phyloP scores from a whole-genome alignment of 2,329 filamentous ascomycete genomes.

The Aureobasidium uvarum region DNA sequence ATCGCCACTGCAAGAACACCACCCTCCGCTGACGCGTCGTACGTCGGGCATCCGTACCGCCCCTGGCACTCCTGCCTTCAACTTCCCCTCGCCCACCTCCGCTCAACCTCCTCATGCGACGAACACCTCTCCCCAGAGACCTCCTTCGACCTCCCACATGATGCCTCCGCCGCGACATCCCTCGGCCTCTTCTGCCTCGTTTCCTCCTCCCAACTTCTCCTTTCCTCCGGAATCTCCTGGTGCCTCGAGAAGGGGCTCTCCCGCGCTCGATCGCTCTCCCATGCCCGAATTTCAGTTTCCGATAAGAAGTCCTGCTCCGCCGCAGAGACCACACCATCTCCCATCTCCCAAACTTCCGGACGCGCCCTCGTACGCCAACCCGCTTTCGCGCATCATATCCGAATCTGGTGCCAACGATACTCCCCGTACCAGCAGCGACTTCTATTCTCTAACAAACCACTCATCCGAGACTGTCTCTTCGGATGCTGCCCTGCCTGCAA shows the following conservation, averaged over 20 bases:
- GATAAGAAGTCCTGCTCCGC: constrained; percentile 6
- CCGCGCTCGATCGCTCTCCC: constrained; percentile 5
- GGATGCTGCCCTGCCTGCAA: constrained; percentile 54
- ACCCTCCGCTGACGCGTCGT: constrained; percentile 37
- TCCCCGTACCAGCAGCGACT: constrained; percentile 87
- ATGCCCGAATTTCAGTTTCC: constrained; percentile 37
- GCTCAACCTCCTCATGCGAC: background rate
- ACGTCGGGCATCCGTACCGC: constrained; percentile 33
- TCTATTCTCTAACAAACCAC: constrained; percentile 92
- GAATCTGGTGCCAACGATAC: constrained; percentile 74
- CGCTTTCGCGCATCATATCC: constrained; percentile 69
- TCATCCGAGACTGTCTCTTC: constrained; percentile 91
- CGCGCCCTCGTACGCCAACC: constrained; percentile 39
- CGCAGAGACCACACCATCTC: background rate
- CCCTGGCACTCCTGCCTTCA: constrained; percentile 27
- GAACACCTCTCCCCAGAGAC: constrained; percentile 2
- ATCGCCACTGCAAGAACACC: constrained; percentile 45
- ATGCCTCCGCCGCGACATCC: constrained; percentile 15
- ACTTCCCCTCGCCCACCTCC: constrained; percentile 12
- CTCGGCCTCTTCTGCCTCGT: background rate
- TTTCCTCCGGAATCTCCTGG: constrained; percentile 7
- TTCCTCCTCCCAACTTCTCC: constrained; percentile 18
- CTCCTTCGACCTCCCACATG: constrained; percentile 11
- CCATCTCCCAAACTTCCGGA: constrained; percentile 7
- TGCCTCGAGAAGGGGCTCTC: background rate